Percentiles rank a stretch among this genome's conserved stretches.
Evolutionary conservation across 2,329 filamentous ascomycete genomes (phyloP).

Genomic region (Colletotrichum trifolii): DNA sequence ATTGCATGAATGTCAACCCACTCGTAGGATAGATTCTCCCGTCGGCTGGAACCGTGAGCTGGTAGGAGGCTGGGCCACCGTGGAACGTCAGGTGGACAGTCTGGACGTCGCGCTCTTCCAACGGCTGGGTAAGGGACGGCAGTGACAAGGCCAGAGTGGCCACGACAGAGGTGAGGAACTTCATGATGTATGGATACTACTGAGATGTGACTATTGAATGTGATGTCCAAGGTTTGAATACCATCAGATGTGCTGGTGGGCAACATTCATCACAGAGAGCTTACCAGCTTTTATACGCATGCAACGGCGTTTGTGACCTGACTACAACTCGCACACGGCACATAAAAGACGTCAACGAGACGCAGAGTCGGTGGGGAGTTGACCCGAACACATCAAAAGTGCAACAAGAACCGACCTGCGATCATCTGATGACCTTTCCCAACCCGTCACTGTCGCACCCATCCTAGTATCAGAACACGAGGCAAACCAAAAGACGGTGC

Average conservation of each 20-base stretch:
- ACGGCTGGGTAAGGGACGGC: conserved; percentile 20
- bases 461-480: too few relatives aligned
- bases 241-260: too few relatives aligned
- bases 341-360: too few relatives aligned
- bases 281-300: too few relatives aligned
- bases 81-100: conserved; percentile 57
- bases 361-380: too few relatives aligned
- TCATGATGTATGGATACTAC: conserved; percentile 36
- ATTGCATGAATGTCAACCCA: conserved; percentile 38
- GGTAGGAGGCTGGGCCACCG: conserved; percentile 53
- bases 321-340: too few relatives aligned
- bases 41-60: conserved; percentile 55
- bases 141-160: conserved; percentile 23
- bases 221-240: neutral
- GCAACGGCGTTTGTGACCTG: too few relatives aligned
- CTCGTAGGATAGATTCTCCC: conserved; percentile 51
- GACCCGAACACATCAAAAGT: too few relatives aligned
- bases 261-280: too few relatives aligned
- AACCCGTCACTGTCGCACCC: too few relatives aligned
- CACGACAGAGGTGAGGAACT: conserved; percentile 30
- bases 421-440: too few relatives aligned
- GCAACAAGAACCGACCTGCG: too few relatives aligned
- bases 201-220: neutral
- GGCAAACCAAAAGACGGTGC: neutral
- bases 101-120: conserved; percentile 46